A percentile compares a stretch with the other conserved stretches of the same genome.
phyloP scores from a whole-genome alignment of 2,329 filamentous ascomycete genomes.

The Epichloe gansuensis region DNA sequence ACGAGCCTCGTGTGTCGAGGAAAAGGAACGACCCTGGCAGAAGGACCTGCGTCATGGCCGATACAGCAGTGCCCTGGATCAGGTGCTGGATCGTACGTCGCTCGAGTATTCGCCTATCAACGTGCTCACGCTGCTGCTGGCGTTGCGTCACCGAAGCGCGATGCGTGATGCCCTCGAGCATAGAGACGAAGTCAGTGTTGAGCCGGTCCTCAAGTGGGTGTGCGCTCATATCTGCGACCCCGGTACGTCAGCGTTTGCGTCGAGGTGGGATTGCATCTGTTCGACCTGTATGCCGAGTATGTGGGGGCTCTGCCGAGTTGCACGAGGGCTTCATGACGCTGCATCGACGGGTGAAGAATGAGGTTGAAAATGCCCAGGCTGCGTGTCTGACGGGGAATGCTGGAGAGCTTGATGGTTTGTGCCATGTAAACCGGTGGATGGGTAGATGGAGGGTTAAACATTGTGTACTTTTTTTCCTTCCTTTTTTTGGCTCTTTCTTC shows the following conservation, averaged over 20 bases:
- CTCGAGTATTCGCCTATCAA: constrained; percentile 46
- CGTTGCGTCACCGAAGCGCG: constrained; percentile 78
- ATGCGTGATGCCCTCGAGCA: constrained; percentile 68
- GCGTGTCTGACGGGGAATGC: constrained; percentile 81
- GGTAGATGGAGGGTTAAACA: background rate
- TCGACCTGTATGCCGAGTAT: constrained; percentile 80
- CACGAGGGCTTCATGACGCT: constrained; percentile 57
- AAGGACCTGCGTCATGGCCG: constrained; percentile 64
- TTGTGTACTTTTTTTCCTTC: background rate
- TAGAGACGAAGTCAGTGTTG: constrained; percentile 68
- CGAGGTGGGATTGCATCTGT: constrained; percentile 67
- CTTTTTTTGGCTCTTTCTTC: background rate
- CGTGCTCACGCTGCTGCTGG: constrained; percentile 66
- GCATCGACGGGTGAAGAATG: constrained; percentile 56
- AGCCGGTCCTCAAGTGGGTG: constrained; percentile 76
- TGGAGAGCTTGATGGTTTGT: constrained; percentile 50
- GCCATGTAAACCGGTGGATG: background rate
- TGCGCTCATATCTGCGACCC: constrained; percentile 72
- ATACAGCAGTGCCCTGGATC: constrained; percentile 68
- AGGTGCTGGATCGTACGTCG: constrained; percentile 48
- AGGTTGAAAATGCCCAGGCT: constrained; percentile 73
- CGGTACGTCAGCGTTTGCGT: constrained; percentile 67
- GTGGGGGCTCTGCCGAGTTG: constrained; percentile 63
- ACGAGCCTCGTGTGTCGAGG: constrained; percentile 37
- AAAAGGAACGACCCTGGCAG: constrained; percentile 70